Evolutionary conservation across 371 early-diverging fungal genomes (phyloP), one percentile per base, ranked within the genome.

Genomic region (Haplosporangium sp.): DNA sequence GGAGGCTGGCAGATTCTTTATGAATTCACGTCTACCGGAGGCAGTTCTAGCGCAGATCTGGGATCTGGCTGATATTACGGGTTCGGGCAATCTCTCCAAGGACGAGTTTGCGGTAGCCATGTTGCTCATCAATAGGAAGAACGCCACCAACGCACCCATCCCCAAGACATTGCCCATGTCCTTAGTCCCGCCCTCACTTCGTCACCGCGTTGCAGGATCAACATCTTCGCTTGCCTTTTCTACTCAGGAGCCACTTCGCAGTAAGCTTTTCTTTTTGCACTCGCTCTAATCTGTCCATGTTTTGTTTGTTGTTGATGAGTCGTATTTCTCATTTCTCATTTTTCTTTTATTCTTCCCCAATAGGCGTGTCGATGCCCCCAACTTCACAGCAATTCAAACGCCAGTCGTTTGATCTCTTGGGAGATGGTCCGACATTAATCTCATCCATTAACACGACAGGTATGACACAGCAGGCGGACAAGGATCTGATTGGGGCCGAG

Each of bases 51-150:
- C 93, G 20, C 85, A 83, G 43, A 90, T 94, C 57, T 94, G 95
- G 91, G 87, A 85, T 38, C 86, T 98, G 42, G 82, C 95, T 4
- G 96, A 96, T 75, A 91, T 91, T 40, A 92, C 92, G 46, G 90
- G 93, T 73, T 86, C 89, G 60, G 98, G 97, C n/a, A 92, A 92
- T 69, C 89, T 98, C 41, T 94, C 94, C 68, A 68, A 89, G 29
- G 94, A 96, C 79, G 97, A 96, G 83, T 98, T 97, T 80, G 91
- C 95, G 12, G 96, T 96, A 0, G 97, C 97, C 20, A 96, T 98
- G 96, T 92, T 96, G 69, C 81, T 98, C 48, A 91, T 97, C 59
- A 91, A 94, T 75, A 90, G 90, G 68, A 83, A 91, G n/a, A 94
- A 94, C 55, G 74, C 94, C 10, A 88, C 86, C 41, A 95, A 95